Conservation (phyloP, 1,284 basidiomycete species). For the Xerocomus amazonicus region DNA sequence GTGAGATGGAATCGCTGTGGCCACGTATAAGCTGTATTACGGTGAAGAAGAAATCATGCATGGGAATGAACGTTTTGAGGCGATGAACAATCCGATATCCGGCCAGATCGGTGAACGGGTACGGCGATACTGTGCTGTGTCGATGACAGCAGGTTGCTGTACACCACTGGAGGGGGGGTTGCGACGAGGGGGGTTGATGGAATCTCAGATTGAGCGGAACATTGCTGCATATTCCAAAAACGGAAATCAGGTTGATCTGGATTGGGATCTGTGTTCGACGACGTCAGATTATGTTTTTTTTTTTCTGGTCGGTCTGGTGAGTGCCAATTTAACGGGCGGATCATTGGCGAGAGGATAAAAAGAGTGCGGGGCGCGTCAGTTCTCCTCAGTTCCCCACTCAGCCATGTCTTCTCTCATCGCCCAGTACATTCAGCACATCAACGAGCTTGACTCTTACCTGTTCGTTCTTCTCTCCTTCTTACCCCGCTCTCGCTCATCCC, state of each 20-base stretch:
- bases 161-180: not conserved
- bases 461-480: slow-evolving; percentile 28
- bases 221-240: not conserved
- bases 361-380: not conserved
- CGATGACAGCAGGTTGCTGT: not conserved
- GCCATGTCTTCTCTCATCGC: slow-evolving; percentile 37
- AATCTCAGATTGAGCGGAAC: not conserved
- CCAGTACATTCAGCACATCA: slow-evolving; percentile 47
- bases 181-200: not conserved
- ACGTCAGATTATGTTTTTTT: slow-evolving; percentile 7
- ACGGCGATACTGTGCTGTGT: not conserved
- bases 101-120: not conserved
- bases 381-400: no score
- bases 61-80: no score
- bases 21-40: no score
- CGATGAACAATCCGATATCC: not conserved
- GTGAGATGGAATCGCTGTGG: no score
- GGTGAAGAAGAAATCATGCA: no score
- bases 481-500: slow-evolving; percentile 5
- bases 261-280: not conserved
- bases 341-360: slow-evolving; percentile 4
- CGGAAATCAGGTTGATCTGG: not conserved
- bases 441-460: slow-evolving; percentile 55
- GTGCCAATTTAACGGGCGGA: slow-evolving; percentile 8
- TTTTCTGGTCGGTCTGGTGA: not conserved